These are phyloP conservation scores for Emergomyces pasteurianus DNA, from an alignment of 2,329 filamentous ascomycete species.

Conservation along the genomic window DNA sequence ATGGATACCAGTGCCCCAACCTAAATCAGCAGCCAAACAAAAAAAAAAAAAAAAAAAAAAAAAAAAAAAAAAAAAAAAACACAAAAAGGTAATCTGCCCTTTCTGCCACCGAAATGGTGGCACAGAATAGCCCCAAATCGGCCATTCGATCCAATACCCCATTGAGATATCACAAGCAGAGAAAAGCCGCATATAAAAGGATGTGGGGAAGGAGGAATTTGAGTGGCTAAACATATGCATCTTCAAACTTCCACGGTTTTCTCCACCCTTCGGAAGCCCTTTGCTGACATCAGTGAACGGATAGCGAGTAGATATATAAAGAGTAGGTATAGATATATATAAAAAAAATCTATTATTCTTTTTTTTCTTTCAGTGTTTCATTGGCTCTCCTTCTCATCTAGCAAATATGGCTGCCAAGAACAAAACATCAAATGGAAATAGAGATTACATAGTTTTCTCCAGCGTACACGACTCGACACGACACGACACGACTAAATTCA, in stretches of 20 bases:
- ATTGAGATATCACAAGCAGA: no score
- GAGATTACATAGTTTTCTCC: neutral
- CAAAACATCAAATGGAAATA: neutral
- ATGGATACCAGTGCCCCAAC: no score
- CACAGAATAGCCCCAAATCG: no score
- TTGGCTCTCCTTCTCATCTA: neutral
- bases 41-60: no score
- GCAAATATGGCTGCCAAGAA: neutral
- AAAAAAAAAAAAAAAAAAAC: no score
- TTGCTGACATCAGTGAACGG: neutral
- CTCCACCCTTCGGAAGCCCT: no score
- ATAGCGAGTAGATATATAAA: neutral
- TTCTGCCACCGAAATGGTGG: no score
- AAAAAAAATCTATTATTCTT: neutral
- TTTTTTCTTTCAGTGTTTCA: neutral
- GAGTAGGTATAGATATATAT: neutral
- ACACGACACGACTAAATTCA: neutral
- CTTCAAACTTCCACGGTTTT: no score
- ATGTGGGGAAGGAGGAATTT: neutral
- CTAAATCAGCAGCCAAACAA: no score
- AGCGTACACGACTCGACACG: neutral
- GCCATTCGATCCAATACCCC: no score
- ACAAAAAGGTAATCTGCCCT: no score
- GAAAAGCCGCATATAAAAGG: neutral
- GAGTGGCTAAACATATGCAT: no score